These are phyloP conservation scores for Austropuccinia psidii DNA, from an alignment of 1,284 basidiomycete genomes.

Conservation along the genomic window DNA sequence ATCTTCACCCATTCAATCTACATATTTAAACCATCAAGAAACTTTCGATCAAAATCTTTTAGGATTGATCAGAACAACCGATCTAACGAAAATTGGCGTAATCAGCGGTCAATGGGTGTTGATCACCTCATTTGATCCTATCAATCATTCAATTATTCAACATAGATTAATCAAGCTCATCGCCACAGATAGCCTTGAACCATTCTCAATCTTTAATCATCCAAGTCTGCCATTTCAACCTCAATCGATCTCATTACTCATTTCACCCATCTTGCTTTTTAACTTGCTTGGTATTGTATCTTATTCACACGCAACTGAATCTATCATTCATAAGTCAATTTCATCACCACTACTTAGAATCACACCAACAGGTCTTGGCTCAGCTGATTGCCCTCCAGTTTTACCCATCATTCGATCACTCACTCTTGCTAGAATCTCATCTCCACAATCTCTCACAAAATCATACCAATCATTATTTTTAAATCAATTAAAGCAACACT, in stretches of 20 bases:
- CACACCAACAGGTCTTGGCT: constrained; percentile 47
- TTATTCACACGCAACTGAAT: constrained; percentile 43
- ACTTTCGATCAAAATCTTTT: not conserved
- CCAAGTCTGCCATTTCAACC: not conserved
- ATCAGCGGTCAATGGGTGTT: constrained; percentile 83
- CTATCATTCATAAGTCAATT: constrained; percentile 38
- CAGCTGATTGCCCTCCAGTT: constrained; percentile 52
- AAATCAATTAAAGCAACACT: constrained; percentile 61
- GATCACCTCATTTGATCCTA: constrained; percentile 38
- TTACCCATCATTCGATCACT: constrained; percentile 66
- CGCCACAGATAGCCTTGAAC: constrained; percentile 18
- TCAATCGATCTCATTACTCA: constrained; percentile 10
- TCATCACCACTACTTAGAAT: constrained; percentile 39
- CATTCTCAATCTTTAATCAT: constrained; percentile 24
- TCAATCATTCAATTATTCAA: constrained; percentile 40
- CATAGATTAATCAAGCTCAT: constrained; percentile 43
- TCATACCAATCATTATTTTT: constrained; percentile 65
- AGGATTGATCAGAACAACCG: constrained; percentile 55
- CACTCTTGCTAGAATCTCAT: constrained; percentile 74
- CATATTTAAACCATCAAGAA: not conserved
- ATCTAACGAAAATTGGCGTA: constrained; percentile 65
- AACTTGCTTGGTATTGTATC: constrained; percentile 51
- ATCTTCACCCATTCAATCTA: constrained; percentile 32
- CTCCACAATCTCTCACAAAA: constrained; percentile 66
- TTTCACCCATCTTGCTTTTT: constrained; percentile 55